Evolutionary conservation across 2,329 filamentous ascomycete species (phyloP).

Genomic region (Stylonectria norvegica): DNA sequence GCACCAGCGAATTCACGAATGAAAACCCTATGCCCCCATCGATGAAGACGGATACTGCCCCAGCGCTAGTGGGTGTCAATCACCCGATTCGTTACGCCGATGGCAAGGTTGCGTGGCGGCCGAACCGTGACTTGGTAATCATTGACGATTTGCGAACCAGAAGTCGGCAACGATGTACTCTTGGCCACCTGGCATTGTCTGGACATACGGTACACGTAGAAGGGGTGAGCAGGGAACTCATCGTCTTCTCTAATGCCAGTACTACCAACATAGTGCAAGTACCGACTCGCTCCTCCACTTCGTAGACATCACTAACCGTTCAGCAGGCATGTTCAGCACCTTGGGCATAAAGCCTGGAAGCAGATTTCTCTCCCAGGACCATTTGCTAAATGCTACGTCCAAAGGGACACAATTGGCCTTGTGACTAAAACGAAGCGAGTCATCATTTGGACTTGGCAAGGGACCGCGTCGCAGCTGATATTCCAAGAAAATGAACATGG

Average conservation of each 20-base stretch:
- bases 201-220: slow-evolving; percentile 15
- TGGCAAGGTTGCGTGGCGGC: slow-evolving; percentile 28
- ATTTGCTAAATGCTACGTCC: slow-evolving; percentile 13
- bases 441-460: slow-evolving; percentile 22
- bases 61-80: background rate
- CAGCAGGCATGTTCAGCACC: slow-evolving; percentile 23
- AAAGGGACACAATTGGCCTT: slow-evolving; percentile 18
- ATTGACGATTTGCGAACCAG: slow-evolving; percentile 23
- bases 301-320: background rate
- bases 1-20: slow-evolving; percentile 3
- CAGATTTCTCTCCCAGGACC: slow-evolving; percentile 17
- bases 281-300: background rate
- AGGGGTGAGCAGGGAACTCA: slow-evolving; percentile 19
- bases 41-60: background rate
- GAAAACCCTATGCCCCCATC: background rate
- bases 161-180: slow-evolving; percentile 18
- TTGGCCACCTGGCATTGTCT: slow-evolving; percentile 14
- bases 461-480: slow-evolving; percentile 15
- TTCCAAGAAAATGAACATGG: too few relatives aligned
- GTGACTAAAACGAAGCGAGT: slow-evolving; percentile 20
- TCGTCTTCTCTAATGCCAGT: slow-evolving; percentile 15
- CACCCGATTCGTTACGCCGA: slow-evolving; percentile 20
- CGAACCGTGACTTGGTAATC: slow-evolving; percentile 14
- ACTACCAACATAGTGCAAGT: slow-evolving; percentile 11
- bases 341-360: slow-evolving; percentile 16